A percentile compares a stretch with the other conserved stretches of the same genome.
These are phyloP conservation scores for Aspergillus tanneri DNA, from an alignment of 2,329 filamentous ascomycete genomes.

Conservation along the genomic window DNA sequence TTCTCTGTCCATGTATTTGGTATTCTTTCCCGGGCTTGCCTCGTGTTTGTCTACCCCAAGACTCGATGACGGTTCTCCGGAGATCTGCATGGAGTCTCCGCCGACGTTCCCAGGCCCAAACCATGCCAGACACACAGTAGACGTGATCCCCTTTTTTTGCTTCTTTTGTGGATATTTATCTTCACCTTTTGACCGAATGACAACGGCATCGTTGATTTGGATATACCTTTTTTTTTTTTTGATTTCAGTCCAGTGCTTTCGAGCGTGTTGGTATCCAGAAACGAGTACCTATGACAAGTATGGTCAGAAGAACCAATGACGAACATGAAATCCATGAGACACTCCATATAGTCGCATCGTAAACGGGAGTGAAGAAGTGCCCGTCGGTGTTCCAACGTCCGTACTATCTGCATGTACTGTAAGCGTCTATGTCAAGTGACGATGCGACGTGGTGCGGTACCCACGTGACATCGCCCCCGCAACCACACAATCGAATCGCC, in stretches of 20 bases:
- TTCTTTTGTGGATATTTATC: slow-evolving; percentile 25
- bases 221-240: slow-evolving; percentile 11
- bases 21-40: not conserved
- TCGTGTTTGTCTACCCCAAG: not conserved
- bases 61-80: slow-evolving; percentile 2
- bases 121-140: not conserved
- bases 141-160: slow-evolving; percentile 8
- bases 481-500: not conserved
- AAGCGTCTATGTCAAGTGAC: too few relatives aligned
- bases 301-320: slow-evolving; percentile 6
- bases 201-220: slow-evolving; percentile 20
- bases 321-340: slow-evolving; percentile 16
- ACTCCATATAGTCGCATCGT: too few relatives aligned
- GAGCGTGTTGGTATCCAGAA: slow-evolving; percentile 17
- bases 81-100: not conserved
- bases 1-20: not conserved
- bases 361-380: too few relatives aligned
- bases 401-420: too few relatives aligned
- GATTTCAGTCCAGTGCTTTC: slow-evolving; percentile 6
- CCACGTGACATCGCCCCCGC: not conserved
- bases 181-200: slow-evolving; percentile 7
- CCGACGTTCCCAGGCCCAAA: not conserved
- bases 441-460: too few relatives aligned
- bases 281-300: slow-evolving; percentile 14
- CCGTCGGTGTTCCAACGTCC: too few relatives aligned